Evolutionary conservation across 768 basidiomycete genomes (phyloP).

Genomic region (Hysterangium stoloniferum): DNA sequence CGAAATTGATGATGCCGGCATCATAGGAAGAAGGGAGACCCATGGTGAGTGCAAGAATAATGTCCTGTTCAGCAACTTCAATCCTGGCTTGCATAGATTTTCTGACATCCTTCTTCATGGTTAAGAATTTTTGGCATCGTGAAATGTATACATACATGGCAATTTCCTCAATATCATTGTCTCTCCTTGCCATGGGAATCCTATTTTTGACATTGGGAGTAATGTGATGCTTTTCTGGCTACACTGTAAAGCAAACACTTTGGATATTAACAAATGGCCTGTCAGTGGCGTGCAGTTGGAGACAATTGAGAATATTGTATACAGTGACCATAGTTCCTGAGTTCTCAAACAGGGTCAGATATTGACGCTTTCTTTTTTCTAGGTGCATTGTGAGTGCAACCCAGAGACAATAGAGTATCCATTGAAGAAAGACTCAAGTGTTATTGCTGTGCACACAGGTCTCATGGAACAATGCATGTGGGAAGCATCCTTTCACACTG

Average conservation of each 20-base stretch:
- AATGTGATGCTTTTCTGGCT: conserved; percentile 77
- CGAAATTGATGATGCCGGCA: no score
- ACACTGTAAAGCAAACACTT: conserved; percentile 57
- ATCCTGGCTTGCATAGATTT: no score
- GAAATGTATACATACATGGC: no score
- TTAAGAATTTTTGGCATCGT: no score
- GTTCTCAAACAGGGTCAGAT: no score
- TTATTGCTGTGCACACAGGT: conserved; percentile 81
- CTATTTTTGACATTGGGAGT: conserved; percentile 77
- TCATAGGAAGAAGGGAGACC: no score
- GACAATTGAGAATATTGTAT: conserved; percentile 83
- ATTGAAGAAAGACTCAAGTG: conserved; percentile 81
- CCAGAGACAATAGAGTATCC: conserved; percentile 76
- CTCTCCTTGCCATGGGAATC: conserved; percentile 82
- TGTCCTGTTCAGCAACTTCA: no score
- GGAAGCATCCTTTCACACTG: conserved; percentile 41
- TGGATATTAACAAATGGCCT: conserved; percentile 87
- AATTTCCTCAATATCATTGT: conserved; percentile 72
- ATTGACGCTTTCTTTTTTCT: no score
- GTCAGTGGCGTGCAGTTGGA: conserved; percentile 86
- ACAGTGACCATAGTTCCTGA: no score
- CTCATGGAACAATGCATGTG: conserved; percentile 63
- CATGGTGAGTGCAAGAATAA: no score
- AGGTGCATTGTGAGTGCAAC: no score
- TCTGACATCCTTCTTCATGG: no score